A percentile compares a stretch with the other conserved stretches of the same genome.
Conservation (phyloP, 129 eudicot genomes). For the Flaveria linearis region DNA sequence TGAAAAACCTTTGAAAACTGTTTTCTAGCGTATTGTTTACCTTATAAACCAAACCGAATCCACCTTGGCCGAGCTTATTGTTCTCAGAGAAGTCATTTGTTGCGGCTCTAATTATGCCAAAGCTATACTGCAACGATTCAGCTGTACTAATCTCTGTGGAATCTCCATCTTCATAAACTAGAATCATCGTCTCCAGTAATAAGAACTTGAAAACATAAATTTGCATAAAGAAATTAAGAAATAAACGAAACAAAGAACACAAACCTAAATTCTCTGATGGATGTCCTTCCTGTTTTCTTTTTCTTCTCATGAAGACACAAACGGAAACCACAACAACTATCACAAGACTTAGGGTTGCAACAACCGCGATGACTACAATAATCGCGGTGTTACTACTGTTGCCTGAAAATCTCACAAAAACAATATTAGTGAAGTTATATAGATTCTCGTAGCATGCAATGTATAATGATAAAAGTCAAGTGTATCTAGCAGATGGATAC, state of each 20-base stretch:
- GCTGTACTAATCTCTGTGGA: conserved; percentile 26
- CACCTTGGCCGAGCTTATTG: conserved; percentile 50
- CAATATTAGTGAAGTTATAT: not conserved
- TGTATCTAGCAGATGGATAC: not conserved
- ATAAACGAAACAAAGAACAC: not conserved
- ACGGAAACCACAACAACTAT: conserved; percentile 16
- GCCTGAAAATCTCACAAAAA: conserved; percentile 14
- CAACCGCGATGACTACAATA: conserved; percentile 18
- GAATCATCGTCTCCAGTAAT: not conserved
- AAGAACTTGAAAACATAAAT: not conserved
- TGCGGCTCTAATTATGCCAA: conserved; percentile 34
- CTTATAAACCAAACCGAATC: conserved; percentile 55
- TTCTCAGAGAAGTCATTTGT: conserved; percentile 33
- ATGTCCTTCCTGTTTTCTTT: conserved; percentile 7
- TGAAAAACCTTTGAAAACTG: too few species aligned
- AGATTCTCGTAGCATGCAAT: too few species aligned
- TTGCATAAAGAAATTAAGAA: not conserved
- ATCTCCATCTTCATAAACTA: conserved; percentile 25
- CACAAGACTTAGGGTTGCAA: conserved; percentile 12
- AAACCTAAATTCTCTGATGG: conserved; percentile 9
- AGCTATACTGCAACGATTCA: conserved; percentile 51
- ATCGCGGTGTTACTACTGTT: conserved; percentile 5
- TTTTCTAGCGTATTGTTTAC: conserved; percentile 22
- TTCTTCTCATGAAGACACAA: conserved; percentile 28
- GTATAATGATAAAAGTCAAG: too few species aligned